Conservation (phyloP, 2,329 filamentous ascomycete genomes). For the Trichoderma pleuroti region DNA sequence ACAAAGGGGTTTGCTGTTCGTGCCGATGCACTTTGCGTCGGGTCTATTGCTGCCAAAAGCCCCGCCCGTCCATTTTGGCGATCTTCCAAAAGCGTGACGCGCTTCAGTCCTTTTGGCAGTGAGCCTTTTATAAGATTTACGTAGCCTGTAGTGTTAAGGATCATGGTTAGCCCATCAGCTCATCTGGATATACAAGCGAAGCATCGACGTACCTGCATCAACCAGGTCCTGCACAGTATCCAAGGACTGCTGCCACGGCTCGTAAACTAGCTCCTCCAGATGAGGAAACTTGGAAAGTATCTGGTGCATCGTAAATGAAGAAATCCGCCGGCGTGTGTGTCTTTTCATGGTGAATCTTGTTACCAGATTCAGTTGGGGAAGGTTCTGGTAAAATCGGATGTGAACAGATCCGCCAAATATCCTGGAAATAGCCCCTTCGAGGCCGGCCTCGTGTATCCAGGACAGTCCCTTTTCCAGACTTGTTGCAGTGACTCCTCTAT, state of each 20-base stretch:
- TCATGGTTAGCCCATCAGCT: not conserved
- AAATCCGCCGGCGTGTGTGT: not conserved
- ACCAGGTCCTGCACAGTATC: conserved; percentile 2
- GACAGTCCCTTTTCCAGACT: not conserved
- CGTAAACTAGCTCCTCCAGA: not conserved
- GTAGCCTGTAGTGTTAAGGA: not conserved
- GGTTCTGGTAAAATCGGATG: not conserved
- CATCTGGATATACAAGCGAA: not conserved
- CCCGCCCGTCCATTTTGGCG: not conserved
- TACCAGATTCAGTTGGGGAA: conserved; percentile 8
- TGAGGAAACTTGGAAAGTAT: not conserved
- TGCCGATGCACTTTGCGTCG: not conserved
- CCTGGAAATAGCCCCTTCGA: not conserved
- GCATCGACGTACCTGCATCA: not conserved
- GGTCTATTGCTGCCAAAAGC: not conserved
- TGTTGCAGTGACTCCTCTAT: not conserved
- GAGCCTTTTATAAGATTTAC: not conserved
- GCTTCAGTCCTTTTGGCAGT: not conserved
- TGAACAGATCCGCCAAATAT: conserved; percentile 4
- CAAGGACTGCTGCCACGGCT: conserved; percentile 11
- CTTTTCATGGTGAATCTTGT: not conserved
- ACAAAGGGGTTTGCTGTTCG: not conserved
- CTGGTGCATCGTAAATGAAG: conserved; percentile 3
- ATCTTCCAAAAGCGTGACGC: not conserved
- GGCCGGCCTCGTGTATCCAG: not conserved